Base-by-base conservation (phyloP, 495 filamentous ascomycete species). In the Friedmanniomyces endolithicus region DNA sequence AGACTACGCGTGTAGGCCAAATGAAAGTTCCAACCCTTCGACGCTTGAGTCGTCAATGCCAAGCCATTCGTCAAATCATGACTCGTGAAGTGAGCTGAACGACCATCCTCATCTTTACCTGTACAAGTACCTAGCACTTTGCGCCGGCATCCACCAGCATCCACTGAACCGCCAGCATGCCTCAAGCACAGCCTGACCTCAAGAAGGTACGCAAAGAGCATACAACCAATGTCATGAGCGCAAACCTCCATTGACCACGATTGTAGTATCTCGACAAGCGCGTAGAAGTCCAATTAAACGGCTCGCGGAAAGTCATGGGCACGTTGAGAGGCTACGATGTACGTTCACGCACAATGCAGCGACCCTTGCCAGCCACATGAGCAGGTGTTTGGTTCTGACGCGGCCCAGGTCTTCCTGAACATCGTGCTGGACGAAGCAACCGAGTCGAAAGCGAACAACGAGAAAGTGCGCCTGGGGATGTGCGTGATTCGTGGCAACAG, bases 231-330 rank as follows among this genome's bases (percentile, higher is more conserved):
- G 4, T 11, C 6, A 19, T 33, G 19, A 55, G 40, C 35, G 22
- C 9, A 27, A 17, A 31, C 34, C 59, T 60, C 25, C 8, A 55
- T n/a, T n/a, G n/a, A n/a, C n/a, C n/a, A n/a, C n/a, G n/a, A n/a
- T n/a, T n/a, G 59, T 68, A 98, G 92, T 98, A 98, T 73, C 89
- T 98, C 75, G 92, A 97, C 76, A 98, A 98, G 78, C 81, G 94
- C 70, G 79, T 98, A 66, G 95, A 95, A 71, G 88, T 95, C 65
- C 89, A 98, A 70, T 74, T 98, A 58, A 97, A 98, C 74, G 92
- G 94, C 67, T 90, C 87, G 71, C 86, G 92, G 66, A 95, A 94
- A 74, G 94, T 98, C 61, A 86, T 95, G 69, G 92, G 92, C 60
- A 80, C 95, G 37, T 78, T 98, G 43, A 78, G 92, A 62, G 92